These are phyloP conservation scores for Alternaria sp. DNA, from an alignment of 2,329 filamentous ascomycete genomes.

Conservation along the genomic window DNA sequence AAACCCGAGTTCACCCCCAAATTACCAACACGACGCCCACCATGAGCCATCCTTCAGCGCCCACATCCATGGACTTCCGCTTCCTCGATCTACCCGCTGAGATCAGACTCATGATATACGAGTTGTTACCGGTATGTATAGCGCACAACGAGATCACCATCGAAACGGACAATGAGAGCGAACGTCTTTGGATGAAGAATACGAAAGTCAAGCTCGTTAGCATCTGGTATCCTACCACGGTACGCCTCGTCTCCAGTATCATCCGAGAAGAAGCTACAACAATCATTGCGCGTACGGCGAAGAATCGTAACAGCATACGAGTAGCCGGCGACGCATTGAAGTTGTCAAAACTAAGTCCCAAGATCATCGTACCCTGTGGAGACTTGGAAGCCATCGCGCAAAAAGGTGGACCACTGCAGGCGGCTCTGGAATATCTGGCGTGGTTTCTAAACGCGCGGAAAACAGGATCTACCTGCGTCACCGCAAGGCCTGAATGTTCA, in stretches of 20 bases:
- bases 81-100: neutral
- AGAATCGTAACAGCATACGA: neutral
- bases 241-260: neutral
- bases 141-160: neutral
- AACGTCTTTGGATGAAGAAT: neutral
- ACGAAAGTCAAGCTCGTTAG: neutral
- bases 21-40: neutral
- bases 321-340: neutral
- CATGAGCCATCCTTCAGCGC: neutral
- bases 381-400: neutral
- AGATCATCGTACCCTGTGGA: neutral
- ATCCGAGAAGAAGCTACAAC: neutral
- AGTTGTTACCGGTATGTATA: neutral
- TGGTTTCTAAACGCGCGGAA: no score
- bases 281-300: neutral
- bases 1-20: neutral
- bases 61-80: neutral
- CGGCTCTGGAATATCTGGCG: no score
- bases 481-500: neutral
- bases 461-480: neutral
- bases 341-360: neutral
- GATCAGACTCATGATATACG: neutral
- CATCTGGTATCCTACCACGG: neutral
- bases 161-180: neutral
- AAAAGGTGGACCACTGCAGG: neutral